A percentile compares a stretch with the other conserved stretches of the same genome.
Evolutionary conservation across 164 flowering plant species (phyloP).

Genomic region (Stephania cephalantha): DNA sequence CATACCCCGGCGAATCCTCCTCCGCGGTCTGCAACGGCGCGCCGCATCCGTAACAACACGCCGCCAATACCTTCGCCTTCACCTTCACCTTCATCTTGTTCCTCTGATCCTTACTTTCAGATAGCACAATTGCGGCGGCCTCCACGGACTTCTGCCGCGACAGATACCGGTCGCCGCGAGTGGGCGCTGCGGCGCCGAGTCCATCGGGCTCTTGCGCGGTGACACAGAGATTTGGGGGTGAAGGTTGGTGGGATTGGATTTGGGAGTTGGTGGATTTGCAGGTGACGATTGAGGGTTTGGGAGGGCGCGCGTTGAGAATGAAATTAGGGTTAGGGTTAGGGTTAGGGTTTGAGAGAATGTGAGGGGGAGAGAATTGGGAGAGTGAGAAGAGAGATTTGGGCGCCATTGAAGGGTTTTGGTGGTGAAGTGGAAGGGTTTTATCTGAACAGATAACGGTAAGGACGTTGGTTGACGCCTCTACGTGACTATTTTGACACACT

Average conservation of each 20-base stretch:
- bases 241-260: slow-evolving; percentile 10
- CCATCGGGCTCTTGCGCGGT: slow-evolving; percentile 42
- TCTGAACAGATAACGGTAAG: neutral
- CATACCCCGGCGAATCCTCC: slow-evolving; percentile 80
- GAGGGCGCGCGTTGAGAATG: slow-evolving; percentile 15
- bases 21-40: slow-evolving; percentile 86
- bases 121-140: slow-evolving; percentile 34
- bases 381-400: slow-evolving; percentile 39
- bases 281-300: slow-evolving; percentile 17
- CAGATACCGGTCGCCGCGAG: slow-evolving; percentile 66
- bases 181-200: slow-evolving; percentile 69
- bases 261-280: slow-evolving; percentile 27
- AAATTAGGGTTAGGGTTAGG: slow-evolving; percentile 5
- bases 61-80: slow-evolving; percentile 18
- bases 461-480: neutral
- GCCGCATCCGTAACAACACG: slow-evolving; percentile 87
- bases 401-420: slow-evolving; percentile 39
- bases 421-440: neutral
- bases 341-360: slow-evolving; percentile 12
- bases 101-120: slow-evolving; percentile 29
- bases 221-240: slow-evolving; percentile 15
- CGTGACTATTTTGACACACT: too few relatives aligned
- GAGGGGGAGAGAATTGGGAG: slow-evolving; percentile 30
- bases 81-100: slow-evolving; percentile 29
- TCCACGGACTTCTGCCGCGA: slow-evolving; percentile 44